Percentiles rank a stretch among this genome's conserved stretches.
Evolutionary conservation across 768 basidiomycete genomes (phyloP).

Genomic region (Cubamyces lactineus): DNA sequence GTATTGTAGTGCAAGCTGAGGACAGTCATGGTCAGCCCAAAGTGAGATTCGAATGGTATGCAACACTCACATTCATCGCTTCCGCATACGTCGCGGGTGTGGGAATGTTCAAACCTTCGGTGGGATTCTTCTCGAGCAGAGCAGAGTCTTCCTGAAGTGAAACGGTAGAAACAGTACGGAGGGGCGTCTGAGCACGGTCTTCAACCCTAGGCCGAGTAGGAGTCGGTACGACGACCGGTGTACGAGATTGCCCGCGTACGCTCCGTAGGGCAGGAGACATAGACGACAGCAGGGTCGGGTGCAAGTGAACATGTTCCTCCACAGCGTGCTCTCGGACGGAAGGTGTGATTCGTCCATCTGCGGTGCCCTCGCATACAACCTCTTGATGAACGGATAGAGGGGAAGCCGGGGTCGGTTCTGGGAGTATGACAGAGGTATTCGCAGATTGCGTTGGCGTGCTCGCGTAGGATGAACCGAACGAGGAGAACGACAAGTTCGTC

Average conservation of each 20-base stretch:
- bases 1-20: slow-evolving; percentile 24
- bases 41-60: too few relatives aligned
- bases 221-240: too few relatives aligned
- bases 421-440: background rate
- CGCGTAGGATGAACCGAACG: slow-evolving; percentile 23
- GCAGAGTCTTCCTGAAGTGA: background rate
- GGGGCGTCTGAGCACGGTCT: too few relatives aligned
- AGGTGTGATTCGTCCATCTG: background rate
- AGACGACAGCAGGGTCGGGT: background rate
- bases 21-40: too few relatives aligned
- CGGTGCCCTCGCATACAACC: background rate
- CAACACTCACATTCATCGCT: slow-evolving; percentile 27
- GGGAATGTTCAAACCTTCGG: slow-evolving; percentile 13
- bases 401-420: background rate
- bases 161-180: background rate
- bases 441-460: background rate
- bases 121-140: background rate
- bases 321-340: background rate
- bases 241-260: too few relatives aligned
- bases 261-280: background rate
- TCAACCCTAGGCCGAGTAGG: background rate
- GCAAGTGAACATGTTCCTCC: background rate
- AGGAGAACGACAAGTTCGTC: slow-evolving; percentile 8
- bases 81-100: slow-evolving; percentile 30
- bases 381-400: background rate